Evolutionary conservation across 495 filamentous ascomycete species (phyloP).

Genomic region (Bombardia bombarda): DNA sequence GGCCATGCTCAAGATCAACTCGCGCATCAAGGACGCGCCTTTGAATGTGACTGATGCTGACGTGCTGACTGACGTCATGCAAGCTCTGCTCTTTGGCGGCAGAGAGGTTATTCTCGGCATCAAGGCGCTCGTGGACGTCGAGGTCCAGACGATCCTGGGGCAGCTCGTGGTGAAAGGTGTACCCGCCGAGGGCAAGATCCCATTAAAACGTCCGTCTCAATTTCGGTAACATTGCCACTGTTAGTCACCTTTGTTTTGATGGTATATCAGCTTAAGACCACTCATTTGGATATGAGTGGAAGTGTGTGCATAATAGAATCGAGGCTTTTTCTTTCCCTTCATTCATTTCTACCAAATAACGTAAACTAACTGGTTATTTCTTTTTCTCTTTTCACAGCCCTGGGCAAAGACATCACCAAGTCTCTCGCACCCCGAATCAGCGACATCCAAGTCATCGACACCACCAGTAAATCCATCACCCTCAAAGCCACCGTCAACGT

Average conservation of each 20-base stretch:
- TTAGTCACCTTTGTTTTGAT: constrained; percentile 39
- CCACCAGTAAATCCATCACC: constrained; percentile 57
- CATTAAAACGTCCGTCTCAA: constrained; percentile 70
- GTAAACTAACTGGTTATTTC: not conserved
- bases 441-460: constrained; percentile 57
- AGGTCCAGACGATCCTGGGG: constrained; percentile 71
- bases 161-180: constrained; percentile 69
- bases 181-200: constrained; percentile 76
- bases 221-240: constrained; percentile 34
- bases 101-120: constrained; percentile 57
- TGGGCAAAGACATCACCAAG: constrained; percentile 31
- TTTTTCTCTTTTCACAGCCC: constrained; percentile 19
- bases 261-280: not conserved
- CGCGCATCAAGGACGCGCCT: constrained; percentile 67
- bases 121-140: constrained; percentile 75
- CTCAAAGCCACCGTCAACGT: constrained; percentile 66
- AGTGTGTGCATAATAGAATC: no score
- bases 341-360: no score
- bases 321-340: no score
- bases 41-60: constrained; percentile 70
- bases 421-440: constrained; percentile 54
- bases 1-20: constrained; percentile 59
- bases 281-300: no score
- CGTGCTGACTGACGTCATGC: constrained; percentile 66
- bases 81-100: constrained; percentile 64